These are phyloP conservation scores for Neckera pumila DNA, from an alignment of 225 moss, liverwort and hornwort genomes.

Conservation along the genomic window DNA sequence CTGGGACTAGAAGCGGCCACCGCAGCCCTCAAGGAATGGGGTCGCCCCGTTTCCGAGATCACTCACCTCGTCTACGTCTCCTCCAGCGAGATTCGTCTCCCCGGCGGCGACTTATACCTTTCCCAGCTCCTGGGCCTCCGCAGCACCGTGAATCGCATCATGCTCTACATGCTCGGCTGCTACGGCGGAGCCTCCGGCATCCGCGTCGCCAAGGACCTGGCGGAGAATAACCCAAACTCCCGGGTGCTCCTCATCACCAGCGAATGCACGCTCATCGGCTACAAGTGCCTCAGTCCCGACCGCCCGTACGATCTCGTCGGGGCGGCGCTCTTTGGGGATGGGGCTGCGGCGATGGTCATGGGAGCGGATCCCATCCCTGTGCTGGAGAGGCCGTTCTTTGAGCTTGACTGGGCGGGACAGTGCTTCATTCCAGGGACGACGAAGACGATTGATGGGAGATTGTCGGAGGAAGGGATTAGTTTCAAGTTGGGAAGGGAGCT, in stretches of 20 bases:
- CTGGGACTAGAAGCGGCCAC: constrained; percentile 64
- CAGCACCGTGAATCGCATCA: constrained; percentile 57
- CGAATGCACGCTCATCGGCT: constrained; percentile 85
- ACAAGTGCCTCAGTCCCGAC: constrained; percentile 55
- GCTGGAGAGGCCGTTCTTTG: constrained; percentile 61
- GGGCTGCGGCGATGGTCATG: constrained; percentile 83
- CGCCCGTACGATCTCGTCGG: constrained; percentile 94
- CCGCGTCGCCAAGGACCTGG: constrained; percentile 83
- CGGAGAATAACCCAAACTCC: constrained; percentile 69
- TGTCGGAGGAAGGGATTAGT: constrained; percentile 80
- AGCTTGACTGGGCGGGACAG: constrained; percentile 73
- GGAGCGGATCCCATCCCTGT: constrained; percentile 66
- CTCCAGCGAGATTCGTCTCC: constrained; percentile 82
- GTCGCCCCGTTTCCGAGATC: constrained; percentile 40
- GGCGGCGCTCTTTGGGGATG: constrained; percentile 95
- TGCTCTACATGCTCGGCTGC: constrained; percentile 95
- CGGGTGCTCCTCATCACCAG: constrained; percentile 75
- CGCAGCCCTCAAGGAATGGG: constrained; percentile 75
- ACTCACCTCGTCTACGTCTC: constrained; percentile 95
- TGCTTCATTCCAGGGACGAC: constrained; percentile 57
- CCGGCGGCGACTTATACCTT: constrained; percentile 75
- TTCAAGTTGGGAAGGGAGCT: constrained; percentile 80
- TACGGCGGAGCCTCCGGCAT: constrained; percentile 81
- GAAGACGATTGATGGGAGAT: constrained; percentile 54
- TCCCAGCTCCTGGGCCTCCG: constrained; percentile 52